Evolutionary conservation across 352 stramenopile genomes (phyloP).

Genomic region (Globisporangium paroecandrum): DNA sequence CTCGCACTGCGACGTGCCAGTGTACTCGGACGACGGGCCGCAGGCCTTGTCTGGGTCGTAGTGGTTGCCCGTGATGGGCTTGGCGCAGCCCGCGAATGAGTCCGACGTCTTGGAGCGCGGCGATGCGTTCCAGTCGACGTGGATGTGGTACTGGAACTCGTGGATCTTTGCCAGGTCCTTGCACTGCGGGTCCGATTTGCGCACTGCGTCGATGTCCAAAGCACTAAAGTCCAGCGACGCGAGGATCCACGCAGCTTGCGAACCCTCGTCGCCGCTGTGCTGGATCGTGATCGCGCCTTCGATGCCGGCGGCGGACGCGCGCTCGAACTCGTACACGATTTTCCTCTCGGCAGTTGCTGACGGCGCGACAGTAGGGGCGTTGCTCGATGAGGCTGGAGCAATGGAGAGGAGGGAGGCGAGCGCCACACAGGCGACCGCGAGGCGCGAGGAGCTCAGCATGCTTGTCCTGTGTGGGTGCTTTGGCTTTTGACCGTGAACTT

Average conservation of each 20-base stretch:
- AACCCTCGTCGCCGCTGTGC: conserved; percentile 4
- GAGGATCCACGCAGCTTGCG: conserved; percentile 9
- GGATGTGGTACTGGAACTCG: conserved; percentile 40
- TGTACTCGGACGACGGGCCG: conserved; percentile 39
- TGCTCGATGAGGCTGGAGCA: background rate
- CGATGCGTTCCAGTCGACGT: conserved; percentile 34
- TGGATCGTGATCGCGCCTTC: conserved; percentile 17
- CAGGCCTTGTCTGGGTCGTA: conserved; percentile 42
- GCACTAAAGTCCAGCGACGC: conserved; percentile 18
- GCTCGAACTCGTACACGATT: conserved; percentile 21
- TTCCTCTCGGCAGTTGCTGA: conserved; percentile 5
- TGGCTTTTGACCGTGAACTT: background rate
- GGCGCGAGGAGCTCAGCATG: conserved; percentile 1
- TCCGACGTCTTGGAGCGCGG: conserved; percentile 21
- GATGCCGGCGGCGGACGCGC: conserved; percentile 9
- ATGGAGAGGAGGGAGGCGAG: background rate
- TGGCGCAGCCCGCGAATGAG: conserved; percentile 29
- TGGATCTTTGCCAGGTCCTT: background rate
- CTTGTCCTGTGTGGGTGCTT: background rate
- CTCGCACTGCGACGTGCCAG: conserved; percentile 14
- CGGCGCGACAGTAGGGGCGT: no score
- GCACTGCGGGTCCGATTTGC: conserved; percentile 18
- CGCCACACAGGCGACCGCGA: background rate
- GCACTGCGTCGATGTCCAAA: conserved; percentile 10
- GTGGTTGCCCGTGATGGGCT: conserved; percentile 33